These are phyloP conservation scores for Boletus subcaerulescens DNA, from an alignment of 768 basidiomycete species.

Conservation along the genomic window DNA sequence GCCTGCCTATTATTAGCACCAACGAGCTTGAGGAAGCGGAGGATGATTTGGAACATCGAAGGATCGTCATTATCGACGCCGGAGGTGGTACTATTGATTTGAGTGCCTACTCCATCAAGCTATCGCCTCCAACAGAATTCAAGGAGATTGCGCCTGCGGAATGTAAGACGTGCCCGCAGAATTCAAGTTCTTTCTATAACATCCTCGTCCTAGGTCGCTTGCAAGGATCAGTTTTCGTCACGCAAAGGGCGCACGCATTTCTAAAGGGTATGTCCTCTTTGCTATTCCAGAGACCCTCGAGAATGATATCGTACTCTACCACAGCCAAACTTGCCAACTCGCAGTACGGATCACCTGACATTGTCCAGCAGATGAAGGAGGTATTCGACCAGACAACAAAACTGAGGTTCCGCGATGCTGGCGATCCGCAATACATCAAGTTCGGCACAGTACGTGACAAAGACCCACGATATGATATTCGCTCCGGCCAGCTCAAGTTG, in stretches of 20 bases:
- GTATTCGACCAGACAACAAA: slow-evolving; percentile 35
- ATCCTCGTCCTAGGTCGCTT: slow-evolving; percentile 29
- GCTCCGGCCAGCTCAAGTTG: slow-evolving; percentile 36
- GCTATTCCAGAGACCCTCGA: no score
- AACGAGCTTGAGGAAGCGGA: background rate
- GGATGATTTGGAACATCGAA: slow-evolving; percentile 8
- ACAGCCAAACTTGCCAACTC: slow-evolving; percentile 28
- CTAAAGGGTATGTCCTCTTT: no score
- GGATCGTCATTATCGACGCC: slow-evolving; percentile 39
- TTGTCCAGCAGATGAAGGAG: slow-evolving; percentile 29
- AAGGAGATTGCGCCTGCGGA: slow-evolving; percentile 35
- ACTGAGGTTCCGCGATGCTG: slow-evolving; percentile 36
- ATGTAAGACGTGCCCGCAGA: slow-evolving; percentile 13
- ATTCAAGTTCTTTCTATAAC: background rate
- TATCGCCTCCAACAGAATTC: slow-evolving; percentile 21
- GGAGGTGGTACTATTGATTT: slow-evolving; percentile 29
- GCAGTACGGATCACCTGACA: slow-evolving; percentile 21
- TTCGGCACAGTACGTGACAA: slow-evolving; percentile 37
- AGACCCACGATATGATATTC: slow-evolving; percentile 33
- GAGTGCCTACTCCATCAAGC: slow-evolving; percentile 34
- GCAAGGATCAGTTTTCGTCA: slow-evolving; percentile 38
- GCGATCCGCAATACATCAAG: slow-evolving; percentile 35
- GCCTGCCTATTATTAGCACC: background rate
- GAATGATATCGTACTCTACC: background rate
- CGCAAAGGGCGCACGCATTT: slow-evolving; percentile 23